Evolutionary conservation across 1,284 basidiomycete genomes (phyloP), one percentile per base, ranked within the genome.

Genomic region (Clitocybe nebularis): DNA sequence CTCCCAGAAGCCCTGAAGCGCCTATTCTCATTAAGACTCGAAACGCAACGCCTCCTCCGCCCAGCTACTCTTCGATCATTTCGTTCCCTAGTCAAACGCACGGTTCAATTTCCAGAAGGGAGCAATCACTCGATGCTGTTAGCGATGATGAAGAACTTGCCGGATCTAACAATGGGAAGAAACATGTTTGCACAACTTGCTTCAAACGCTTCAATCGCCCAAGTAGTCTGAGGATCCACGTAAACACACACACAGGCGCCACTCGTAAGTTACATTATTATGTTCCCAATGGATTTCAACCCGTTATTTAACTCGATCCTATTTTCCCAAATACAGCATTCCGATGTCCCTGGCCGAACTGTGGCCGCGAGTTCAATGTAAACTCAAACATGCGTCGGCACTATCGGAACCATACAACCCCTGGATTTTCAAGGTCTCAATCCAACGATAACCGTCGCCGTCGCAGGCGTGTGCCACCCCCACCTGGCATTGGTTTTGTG

Each of bases 361-460:
- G 85, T 54, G 81, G 80, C 21, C 73, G 84, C 17, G 72, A 76
- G 44, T 89, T 89, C 63, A 87, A 85, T 49, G 86, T 88, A 43
- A 85, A 86, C 55, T 86, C 82, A 0, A 89, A 89, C 59, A 87
- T 89, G 86, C 74, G 85, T 29, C 69, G 85, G 5, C 85, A 89
- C 56, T 79, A 80, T 53, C 68, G 84, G 32, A 86, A 84, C 59
- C 84, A 88, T 52, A 65, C 60, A 2, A 50, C 58, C 1, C 55
- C 65, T 20, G 60, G 61, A 3, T 47, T 41, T 20, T 45, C 45
- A 5, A 39, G 61, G 21, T 43, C 55, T 22, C 58, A 53, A 13
- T 41, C 45, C 6, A 48, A 50, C 11, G 56, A 58, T 7, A 51
- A 47, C 36, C 48, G 55, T 14, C 56, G 58, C 3, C 54, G 58